Evolutionary conservation across 2,329 filamentous ascomycete species (phyloP), one percentile per base, ranked within the genome.

Genomic region (Piedraia hortae): DNA sequence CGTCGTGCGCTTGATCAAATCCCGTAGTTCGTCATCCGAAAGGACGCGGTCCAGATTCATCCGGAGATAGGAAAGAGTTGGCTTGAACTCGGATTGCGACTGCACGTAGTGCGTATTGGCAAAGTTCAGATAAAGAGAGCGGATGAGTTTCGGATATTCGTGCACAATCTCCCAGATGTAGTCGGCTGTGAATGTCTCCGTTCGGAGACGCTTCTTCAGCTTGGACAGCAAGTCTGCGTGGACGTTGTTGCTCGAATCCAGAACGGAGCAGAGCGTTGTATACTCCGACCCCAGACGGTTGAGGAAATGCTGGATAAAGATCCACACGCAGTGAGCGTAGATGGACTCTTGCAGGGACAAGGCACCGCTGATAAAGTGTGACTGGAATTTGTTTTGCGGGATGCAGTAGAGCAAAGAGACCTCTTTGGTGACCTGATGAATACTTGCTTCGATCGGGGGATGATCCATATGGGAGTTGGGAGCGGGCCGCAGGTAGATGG

Each of bases 391-490:
- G 58, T 90, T 97, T 47, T 89, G 82, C 8, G 85, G 85, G 34
- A 97, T 72, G 46, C 85, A 97, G 62, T 93, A 97, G 10, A 97
- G 58, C 26, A 97, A 61, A 2, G 85, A 93, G 22, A 90, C 70
- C 47, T 97, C 85, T 59, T 93, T 93, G 54, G 85, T 89, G 53
- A 97, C 91, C 50, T 97, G 85, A 49, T 91, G 75, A 33, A 97
- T 90, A 3, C 82, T 85, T 34, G 82, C 71, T 38, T 91, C 77
- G 34, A 93, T 77, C 1, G 78, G 70, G 17, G 82, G 80, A 42
- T 60, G 54, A 32, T 56, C 58, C 28, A 48, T 43, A 6, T 52
- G 50, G 18, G 57, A 45, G 31, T 59, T 59, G 21, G 55, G 43
- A 10, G 71, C 59, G 11, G 75, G 78, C 33, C 71, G 69, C 28